Conservation (phyloP, 805 yeast genomes). For the Starmerella floricola region DNA sequence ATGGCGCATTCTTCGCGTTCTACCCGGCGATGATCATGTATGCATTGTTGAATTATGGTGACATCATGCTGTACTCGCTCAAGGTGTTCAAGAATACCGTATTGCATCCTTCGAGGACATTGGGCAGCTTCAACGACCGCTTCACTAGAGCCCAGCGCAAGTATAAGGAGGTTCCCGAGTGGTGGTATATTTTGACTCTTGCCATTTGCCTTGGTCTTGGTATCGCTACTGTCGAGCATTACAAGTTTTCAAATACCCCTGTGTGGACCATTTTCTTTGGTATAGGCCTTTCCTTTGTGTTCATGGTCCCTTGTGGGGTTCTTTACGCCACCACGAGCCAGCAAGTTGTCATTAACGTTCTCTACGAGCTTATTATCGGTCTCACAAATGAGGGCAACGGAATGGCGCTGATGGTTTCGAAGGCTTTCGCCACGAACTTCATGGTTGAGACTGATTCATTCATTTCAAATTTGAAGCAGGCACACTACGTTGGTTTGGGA, state of each 20-base stretch:
- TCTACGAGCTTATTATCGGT: conserved; percentile 41
- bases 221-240: conserved; percentile 33
- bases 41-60: conserved; percentile 34
- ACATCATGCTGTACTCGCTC: conserved; percentile 6
- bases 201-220: conserved; percentile 37
- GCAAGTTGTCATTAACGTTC: conserved; percentile 39
- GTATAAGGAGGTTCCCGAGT: conserved; percentile 58
- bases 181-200: conserved; percentile 40
- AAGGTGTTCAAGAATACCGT: conserved; percentile 7
- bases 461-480: conserved; percentile 42
- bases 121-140: conserved; percentile 36
- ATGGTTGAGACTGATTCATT: conserved; percentile 52
- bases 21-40: conserved; percentile 46
- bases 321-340: conserved; percentile 40
- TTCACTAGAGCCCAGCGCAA: conserved; percentile 46
- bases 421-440: conserved; percentile 46
- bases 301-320: conserved; percentile 41
- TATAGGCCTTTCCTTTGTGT: conserved; percentile 39
- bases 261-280: conserved; percentile 42
- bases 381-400: conserved; percentile 48
- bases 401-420: conserved; percentile 40
- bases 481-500: conserved; percentile 47
- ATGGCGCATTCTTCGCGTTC: conserved; percentile 44
- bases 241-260: conserved; percentile 31
- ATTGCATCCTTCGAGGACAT: conserved; percentile 23